Percentiles rank a stretch among this genome's conserved stretches.
phyloP scores from a whole-genome alignment of 106 monocot genomes.

The Iris macrosiphon region DNA sequence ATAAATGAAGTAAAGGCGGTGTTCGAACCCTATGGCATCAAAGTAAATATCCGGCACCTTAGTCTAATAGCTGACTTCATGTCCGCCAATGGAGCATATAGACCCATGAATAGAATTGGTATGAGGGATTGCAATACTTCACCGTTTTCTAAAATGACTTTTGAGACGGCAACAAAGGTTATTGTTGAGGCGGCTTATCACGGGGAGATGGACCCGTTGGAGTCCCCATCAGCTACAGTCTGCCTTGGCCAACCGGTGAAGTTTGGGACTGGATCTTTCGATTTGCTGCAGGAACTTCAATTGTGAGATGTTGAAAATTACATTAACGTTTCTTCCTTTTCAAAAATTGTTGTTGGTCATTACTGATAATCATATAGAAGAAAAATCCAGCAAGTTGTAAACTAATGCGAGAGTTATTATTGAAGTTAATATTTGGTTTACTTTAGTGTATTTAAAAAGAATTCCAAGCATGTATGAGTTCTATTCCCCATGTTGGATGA shows the following conservation, averaged over 20 bases:
- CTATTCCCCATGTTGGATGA: no score
- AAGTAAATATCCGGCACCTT: conserved; percentile 66
- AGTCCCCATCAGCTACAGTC: conserved; percentile 70
- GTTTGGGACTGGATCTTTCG: conserved; percentile 78
- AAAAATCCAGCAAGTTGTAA: no score
- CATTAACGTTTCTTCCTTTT: no score
- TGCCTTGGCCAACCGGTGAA: conserved; percentile 80
- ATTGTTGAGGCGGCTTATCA: conserved; percentile 53
- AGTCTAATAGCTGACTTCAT: conserved; percentile 82
- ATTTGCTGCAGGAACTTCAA: conserved; percentile 56
- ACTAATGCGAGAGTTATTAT: no score
- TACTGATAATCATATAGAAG: no score
- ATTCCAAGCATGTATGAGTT: no score
- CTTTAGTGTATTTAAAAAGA: no score
- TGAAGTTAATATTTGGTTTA: no score
- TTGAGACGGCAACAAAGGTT: conserved; percentile 75
- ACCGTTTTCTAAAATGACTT: conserved; percentile 80
- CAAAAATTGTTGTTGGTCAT: no score
- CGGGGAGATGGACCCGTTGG: conserved; percentile 65
- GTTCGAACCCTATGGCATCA: conserved; percentile 67
- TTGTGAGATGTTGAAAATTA: no score
- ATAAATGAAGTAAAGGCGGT: conserved; percentile 65
- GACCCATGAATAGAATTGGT: conserved; percentile 71
- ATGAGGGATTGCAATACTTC: conserved; percentile 46
- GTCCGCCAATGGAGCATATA: conserved; percentile 67